Evolutionary conservation across 768 basidiomycete species (phyloP).

Genomic region (Panus rudis): DNA sequence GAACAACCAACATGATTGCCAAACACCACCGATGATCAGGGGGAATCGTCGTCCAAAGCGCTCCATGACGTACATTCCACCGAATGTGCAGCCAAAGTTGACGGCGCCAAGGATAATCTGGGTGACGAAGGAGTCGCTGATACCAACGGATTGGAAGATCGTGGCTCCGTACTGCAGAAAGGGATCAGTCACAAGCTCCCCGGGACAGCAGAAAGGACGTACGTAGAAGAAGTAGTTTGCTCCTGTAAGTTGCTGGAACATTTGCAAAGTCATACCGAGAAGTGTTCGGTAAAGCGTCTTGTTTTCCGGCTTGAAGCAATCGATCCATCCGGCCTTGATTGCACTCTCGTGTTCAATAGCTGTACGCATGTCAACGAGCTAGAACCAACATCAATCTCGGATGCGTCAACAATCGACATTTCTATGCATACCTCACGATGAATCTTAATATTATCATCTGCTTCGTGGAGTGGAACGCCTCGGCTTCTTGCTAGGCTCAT

Average conservation of each 20-base stretch:
- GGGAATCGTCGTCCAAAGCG: slow-evolving; percentile 58
- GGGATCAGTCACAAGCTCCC: neutral
- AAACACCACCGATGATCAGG: slow-evolving; percentile 60
- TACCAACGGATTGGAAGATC: slow-evolving; percentile 60
- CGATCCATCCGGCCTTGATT: slow-evolving; percentile 52
- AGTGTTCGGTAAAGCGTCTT: slow-evolving; percentile 61
- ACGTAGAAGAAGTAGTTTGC: slow-evolving; percentile 65
- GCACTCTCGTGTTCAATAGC: slow-evolving; percentile 44
- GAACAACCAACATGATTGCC: slow-evolving; percentile 67
- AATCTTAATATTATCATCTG: slow-evolving; percentile 34
- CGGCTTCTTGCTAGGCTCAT: slow-evolving; percentile 40
- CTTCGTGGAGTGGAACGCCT: slow-evolving; percentile 37
- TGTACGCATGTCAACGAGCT: slow-evolving; percentile 43
- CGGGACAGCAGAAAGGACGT: slow-evolving; percentile 6
- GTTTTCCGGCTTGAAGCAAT: slow-evolving; percentile 50
- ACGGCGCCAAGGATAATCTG: slow-evolving; percentile 74
- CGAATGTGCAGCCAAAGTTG: slow-evolving; percentile 67
- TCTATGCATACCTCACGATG: slow-evolving; percentile 30
- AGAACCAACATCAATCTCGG: neutral
- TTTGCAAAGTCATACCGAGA: slow-evolving; percentile 59
- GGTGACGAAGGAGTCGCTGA: slow-evolving; percentile 57
- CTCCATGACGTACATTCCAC: slow-evolving; percentile 70
- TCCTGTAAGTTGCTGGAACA: slow-evolving; percentile 66
- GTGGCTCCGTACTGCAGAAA: slow-evolving; percentile 41
- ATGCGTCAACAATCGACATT: neutral